phyloP scores from a whole-genome alignment of 345 rosid species.

The Lepidium africanum region DNA sequence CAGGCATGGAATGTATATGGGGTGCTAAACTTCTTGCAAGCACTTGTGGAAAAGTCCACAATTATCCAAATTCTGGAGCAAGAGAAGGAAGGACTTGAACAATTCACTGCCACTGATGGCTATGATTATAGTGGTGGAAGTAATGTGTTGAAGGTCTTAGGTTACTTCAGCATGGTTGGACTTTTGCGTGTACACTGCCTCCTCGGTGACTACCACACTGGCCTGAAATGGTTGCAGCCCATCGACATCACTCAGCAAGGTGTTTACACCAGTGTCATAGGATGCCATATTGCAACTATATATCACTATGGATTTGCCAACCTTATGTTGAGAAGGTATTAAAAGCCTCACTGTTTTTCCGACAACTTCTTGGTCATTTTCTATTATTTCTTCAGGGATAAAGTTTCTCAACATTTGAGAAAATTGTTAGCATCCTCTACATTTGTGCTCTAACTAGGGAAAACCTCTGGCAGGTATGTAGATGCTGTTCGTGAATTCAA shows the following conservation, averaged over 20 bases:
- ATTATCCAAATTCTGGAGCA: slow-evolving; percentile 83
- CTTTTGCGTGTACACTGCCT: slow-evolving; percentile 94
- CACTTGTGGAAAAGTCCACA: slow-evolving; percentile 84
- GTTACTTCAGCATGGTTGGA: slow-evolving; percentile 97
- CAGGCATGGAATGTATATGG: slow-evolving; percentile 99
- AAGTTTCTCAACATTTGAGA: neutral
- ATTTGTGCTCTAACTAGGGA: neutral
- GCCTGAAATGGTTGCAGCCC: slow-evolving; percentile 83
- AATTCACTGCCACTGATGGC: slow-evolving; percentile 94
- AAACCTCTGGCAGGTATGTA: slow-evolving; percentile 52
- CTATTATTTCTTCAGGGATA: neutral
- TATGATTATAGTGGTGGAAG: slow-evolving; percentile 96
- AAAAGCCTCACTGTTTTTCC: neutral
- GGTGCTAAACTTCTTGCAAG: slow-evolving; percentile 98
- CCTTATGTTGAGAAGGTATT: slow-evolving; percentile 90
- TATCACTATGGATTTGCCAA: slow-evolving; percentile 98
- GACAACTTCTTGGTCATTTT: neutral
- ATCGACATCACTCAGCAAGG: slow-evolving; percentile 95
- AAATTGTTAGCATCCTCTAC: neutral
- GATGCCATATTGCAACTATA: slow-evolving; percentile 87
- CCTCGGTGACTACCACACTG: slow-evolving; percentile 92
- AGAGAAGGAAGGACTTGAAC: slow-evolving; percentile 88
- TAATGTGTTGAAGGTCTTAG: slow-evolving; percentile 91
- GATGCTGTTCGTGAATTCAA: slow-evolving; percentile 94
- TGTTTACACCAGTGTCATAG: slow-evolving; percentile 83